phyloP scores from a whole-genome alignment of 1,139 yeast species.

The Pichia terricola region DNA sequence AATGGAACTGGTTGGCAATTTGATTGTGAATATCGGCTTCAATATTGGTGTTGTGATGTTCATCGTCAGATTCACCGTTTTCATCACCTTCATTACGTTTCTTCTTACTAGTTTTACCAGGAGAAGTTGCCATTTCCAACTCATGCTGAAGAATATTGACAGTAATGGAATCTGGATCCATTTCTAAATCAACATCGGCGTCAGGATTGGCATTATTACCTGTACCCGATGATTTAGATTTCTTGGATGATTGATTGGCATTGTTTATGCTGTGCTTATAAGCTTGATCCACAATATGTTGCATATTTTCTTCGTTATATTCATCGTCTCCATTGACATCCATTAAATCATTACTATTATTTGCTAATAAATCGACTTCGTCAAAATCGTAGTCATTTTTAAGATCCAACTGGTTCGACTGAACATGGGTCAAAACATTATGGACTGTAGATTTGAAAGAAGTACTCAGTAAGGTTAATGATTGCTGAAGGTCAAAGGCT shows the following conservation, averaged over 20 bases:
- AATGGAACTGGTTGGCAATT: slow-evolving; percentile 9
- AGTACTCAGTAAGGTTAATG: slow-evolving; percentile 57
- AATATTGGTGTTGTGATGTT: slow-evolving; percentile 7
- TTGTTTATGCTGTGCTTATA: no score
- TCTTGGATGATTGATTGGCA: no score
- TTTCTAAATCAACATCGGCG: slow-evolving; percentile 11
- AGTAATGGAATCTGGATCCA: slow-evolving; percentile 3
- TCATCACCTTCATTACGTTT: slow-evolving; percentile 1
- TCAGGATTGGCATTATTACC: not conserved
- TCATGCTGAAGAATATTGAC: not conserved
- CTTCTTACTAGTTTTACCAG: not conserved
- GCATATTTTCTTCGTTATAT: not conserved
- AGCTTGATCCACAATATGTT: no score
- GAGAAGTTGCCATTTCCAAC: not conserved
- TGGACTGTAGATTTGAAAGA: slow-evolving; percentile 63
- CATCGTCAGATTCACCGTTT: slow-evolving; percentile 6
- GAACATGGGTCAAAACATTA: slow-evolving; percentile 30
- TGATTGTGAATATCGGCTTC: slow-evolving; percentile 10
- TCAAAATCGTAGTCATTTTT: no score
- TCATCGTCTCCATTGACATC: not conserved
- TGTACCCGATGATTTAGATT: no score
- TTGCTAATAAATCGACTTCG: not conserved
- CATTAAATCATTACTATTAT: not conserved
- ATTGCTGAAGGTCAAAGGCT: slow-evolving; percentile 49
- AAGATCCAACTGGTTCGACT: slow-evolving; percentile 6